phyloP scores from a whole-genome alignment of 768 basidiomycete genomes.

The Lepiota brunneoincarnata region DNA sequence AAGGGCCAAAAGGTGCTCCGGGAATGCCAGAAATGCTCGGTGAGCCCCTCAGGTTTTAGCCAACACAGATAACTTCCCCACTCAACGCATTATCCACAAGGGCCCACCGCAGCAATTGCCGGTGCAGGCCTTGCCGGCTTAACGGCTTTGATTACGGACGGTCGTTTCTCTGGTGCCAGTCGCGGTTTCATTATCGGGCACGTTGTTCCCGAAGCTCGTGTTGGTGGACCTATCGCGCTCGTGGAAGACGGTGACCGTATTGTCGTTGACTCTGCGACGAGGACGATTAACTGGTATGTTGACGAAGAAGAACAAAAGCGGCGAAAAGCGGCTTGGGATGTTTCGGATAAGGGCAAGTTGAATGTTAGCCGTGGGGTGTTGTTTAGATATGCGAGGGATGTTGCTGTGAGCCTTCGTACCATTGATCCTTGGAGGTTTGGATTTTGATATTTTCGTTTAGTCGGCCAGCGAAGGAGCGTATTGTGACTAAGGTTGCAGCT shows the following conservation, averaged over 20 bases:
- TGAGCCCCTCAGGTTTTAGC: conserved; percentile 13
- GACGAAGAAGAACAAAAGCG: conserved; percentile 59
- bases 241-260: conserved; percentile 82
- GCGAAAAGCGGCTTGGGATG: conserved; percentile 69
- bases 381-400: conserved; percentile 80
- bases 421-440: background rate
- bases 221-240: conserved; percentile 86
- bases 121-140: conserved; percentile 79
- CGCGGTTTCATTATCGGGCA: conserved; percentile 55
- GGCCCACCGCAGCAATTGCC: conserved; percentile 81
- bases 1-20: conserved; percentile 88
- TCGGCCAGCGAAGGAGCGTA: conserved; percentile 82
- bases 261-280: conserved; percentile 64
- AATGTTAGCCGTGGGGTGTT: conserved; percentile 75
- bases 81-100: conserved; percentile 24
- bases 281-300: conserved; percentile 72
- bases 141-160: conserved; percentile 85
- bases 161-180: conserved; percentile 84
- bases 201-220: conserved; percentile 59
- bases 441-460: conserved; percentile 32
- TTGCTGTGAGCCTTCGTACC: conserved; percentile 61
- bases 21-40: conserved; percentile 82
- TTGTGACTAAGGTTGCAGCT: conserved; percentile 52
- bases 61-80: background rate
- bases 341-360: conserved; percentile 56